Percentiles rank a stretch among this genome's conserved stretches.
phyloP scores from a whole-genome alignment of 2,329 filamentous ascomycete species.

The Camillea tinctor region DNA sequence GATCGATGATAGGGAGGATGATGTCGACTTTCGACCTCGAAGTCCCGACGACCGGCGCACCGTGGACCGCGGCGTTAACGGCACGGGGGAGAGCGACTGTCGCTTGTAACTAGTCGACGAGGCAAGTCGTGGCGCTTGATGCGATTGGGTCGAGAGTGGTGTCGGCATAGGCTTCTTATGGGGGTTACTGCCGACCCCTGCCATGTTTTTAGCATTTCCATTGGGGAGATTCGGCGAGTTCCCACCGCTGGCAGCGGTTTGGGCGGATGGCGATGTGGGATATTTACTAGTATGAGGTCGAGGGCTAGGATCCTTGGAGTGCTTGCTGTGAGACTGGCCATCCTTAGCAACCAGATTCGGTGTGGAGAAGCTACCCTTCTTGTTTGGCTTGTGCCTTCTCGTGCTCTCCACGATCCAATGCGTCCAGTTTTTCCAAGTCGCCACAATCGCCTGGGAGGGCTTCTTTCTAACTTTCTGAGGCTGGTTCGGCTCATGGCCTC shows the following conservation, averaged over 20 bases:
- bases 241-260: slow-evolving; percentile 42
- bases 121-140: slow-evolving; percentile 34
- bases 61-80: slow-evolving; percentile 82
- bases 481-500: slow-evolving; percentile 24
- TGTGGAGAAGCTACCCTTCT: slow-evolving; percentile 56
- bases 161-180: slow-evolving; percentile 29
- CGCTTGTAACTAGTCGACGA: slow-evolving; percentile 58
- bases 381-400: slow-evolving; percentile 49
- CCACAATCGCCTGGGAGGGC: slow-evolving; percentile 57
- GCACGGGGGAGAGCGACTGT: slow-evolving; percentile 81
- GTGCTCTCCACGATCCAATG: slow-evolving; percentile 63
- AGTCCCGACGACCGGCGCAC: slow-evolving; percentile 84
- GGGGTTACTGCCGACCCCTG: slow-evolving; percentile 20
- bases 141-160: slow-evolving; percentile 29
- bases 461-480: slow-evolving; percentile 53
- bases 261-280: slow-evolving; percentile 39
- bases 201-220: slow-evolving; percentile 41
- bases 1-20: slow-evolving; percentile 89
- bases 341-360: slow-evolving; percentile 57
- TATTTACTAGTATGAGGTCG: slow-evolving; percentile 62
- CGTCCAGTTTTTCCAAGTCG: slow-evolving; percentile 63
- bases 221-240: slow-evolving; percentile 53
- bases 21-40: slow-evolving; percentile 91
- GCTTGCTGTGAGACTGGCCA: slow-evolving; percentile 39
- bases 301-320: slow-evolving; percentile 53